Base-by-base conservation (phyloP, 2,329 filamentous ascomycete genomes). In the Tolypocladium capitatum region DNA sequence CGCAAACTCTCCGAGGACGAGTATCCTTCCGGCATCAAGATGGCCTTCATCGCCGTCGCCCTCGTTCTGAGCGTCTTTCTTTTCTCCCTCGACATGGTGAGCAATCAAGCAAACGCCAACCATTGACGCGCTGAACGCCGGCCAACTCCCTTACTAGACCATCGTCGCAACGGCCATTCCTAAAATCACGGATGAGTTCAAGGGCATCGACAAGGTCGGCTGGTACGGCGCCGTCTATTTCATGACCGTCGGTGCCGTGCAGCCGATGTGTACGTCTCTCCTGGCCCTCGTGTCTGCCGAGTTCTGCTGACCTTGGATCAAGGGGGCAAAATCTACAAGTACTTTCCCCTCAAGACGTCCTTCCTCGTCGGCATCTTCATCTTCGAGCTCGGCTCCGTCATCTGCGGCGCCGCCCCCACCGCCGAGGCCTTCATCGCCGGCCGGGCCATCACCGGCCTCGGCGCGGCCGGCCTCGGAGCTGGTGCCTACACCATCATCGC, bases 211-310 rank as follows among this genome's bases (percentile, higher is more conserved):
- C 33, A 71, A 78, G 51, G 69, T 77, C 13, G 71, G 73, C 21
- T 82, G 78, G 78, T 81, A 81, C 53, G 76, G 74, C 2, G 68
- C 73, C 16, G 73, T 73, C 38, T 78, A 72, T 53, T 74, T 76
- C 59, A 63, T 75, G 53, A 72, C 70, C 2, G 57, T 71, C 30
- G 71, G 66, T 10, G 63, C 63, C 49, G 65, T 70, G 54, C 69
- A 72, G 55, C 67, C 68, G 40, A 63, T 65, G 16, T 72, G 66
- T 65, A 60, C 50, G 63, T 55, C 24, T 11, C 20, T 18, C 11
- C n/a, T n/a, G n/a, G n/a, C n/a, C n/a, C n/a, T n/a, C n/a, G n/a
- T n/a, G n/a, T n/a, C n/a, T n/a, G n/a, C n/a, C n/a, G n/a, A n/a
- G n/a, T n/a, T n/a, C n/a, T 54, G 46, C 55, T 61, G 33, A 55